Evolutionary conservation across 2,329 filamentous ascomycete genomes (phyloP).

Genomic region (Aspergillus quadrilineatus): DNA sequence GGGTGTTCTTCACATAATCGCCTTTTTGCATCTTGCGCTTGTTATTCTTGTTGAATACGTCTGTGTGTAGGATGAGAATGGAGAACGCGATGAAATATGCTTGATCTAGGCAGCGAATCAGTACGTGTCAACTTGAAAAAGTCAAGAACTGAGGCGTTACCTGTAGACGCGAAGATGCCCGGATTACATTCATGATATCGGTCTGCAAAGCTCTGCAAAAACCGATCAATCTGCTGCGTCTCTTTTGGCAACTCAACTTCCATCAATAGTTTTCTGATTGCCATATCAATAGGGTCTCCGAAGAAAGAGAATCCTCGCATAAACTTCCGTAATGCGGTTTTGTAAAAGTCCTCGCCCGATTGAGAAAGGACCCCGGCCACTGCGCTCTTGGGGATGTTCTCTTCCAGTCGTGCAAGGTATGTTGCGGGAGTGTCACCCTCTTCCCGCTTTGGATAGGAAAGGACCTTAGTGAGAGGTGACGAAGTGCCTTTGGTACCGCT

Average conservation of each 20-base stretch:
- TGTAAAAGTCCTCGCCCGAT: conserved; percentile 78
- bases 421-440: conserved; percentile 88
- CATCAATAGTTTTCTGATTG: conserved; percentile 91
- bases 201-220: conserved; percentile 90
- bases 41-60: conserved; percentile 99
- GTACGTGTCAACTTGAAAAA: neutral
- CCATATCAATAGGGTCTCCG: conserved; percentile 97
- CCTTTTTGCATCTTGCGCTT: conserved; percentile 97
- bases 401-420: conserved; percentile 82
- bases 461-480: conserved; percentile 67
- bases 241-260: conserved; percentile 95
- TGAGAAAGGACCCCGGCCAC: conserved; percentile 86
- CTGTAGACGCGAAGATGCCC: conserved; percentile 81
- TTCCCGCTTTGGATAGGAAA: conserved; percentile 72
- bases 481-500: conserved; percentile 55
- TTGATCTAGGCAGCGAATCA: conserved; percentile 59
- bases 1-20: conserved; percentile 94
- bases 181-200: conserved; percentile 98
- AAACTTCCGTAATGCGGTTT: conserved; percentile 83
- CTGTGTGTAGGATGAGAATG: conserved; percentile 90
- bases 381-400: conserved; percentile 72
- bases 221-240: conserved; percentile 95
- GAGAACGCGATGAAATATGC: conserved; percentile 99
- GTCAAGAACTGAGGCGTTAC: conserved; percentile 33
- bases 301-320: conserved; percentile 96